phyloP scores from a whole-genome alignment of 495 filamentous ascomycete species.

The Hyaloscypha finlandica region DNA sequence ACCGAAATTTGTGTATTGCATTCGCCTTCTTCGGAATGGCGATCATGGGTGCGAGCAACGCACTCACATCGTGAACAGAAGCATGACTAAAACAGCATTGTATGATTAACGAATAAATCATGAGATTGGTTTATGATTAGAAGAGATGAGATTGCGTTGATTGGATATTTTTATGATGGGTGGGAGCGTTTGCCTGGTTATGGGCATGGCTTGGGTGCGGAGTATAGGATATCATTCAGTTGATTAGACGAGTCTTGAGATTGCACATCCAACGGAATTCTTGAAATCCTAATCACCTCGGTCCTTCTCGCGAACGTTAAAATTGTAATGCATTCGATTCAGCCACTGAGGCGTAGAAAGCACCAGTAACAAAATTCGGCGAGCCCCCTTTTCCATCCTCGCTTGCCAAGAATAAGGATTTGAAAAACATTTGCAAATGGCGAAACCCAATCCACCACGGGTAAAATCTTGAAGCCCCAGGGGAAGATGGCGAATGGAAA shows the following conservation, averaged over 20 bases:
- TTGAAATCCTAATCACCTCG: background rate
- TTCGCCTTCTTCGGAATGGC: constrained; percentile 92
- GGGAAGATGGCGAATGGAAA: too few relatives aligned
- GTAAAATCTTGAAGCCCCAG: too few relatives aligned
- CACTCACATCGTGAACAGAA: constrained; percentile 56
- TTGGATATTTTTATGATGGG: background rate
- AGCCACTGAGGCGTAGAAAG: too few relatives aligned
- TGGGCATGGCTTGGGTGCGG: background rate
- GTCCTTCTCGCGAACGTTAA: too few relatives aligned
- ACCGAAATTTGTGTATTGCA: constrained; percentile 72
- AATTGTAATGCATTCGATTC: too few relatives aligned
- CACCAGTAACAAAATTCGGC: too few relatives aligned
- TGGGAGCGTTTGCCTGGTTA: background rate
- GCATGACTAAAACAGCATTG: background rate
- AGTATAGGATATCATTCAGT: background rate
- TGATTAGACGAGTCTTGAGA: background rate
- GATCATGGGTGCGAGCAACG: constrained; percentile 82
- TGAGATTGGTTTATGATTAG: background rate
- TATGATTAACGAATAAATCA: background rate
- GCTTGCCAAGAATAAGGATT: too few relatives aligned
- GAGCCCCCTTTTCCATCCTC: too few relatives aligned
- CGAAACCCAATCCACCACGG: too few relatives aligned
- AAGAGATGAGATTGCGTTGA: background rate
- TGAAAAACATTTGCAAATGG: too few relatives aligned
- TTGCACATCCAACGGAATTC: background rate